Conservation (phyloP, 2,329 filamentous ascomycete species). For the Fusarium sp. region DNA sequence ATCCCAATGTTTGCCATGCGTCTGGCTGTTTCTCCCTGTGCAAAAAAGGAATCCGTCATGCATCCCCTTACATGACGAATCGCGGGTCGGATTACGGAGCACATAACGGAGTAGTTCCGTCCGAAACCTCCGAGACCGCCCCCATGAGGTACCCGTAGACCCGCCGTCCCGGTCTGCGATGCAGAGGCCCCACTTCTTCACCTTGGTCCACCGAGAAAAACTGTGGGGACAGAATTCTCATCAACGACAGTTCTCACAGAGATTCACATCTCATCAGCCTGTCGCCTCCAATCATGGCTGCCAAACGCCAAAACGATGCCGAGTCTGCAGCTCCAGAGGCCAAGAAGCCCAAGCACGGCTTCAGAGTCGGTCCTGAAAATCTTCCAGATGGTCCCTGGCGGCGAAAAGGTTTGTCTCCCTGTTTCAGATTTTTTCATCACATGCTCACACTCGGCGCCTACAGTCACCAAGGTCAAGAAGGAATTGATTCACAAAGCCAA, state of each 20-base stretch:
- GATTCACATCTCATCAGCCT: conserved; percentile 21
- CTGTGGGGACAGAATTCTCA: conserved; percentile 35
- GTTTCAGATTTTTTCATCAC: conserved; percentile 32
- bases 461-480: conserved; percentile 88
- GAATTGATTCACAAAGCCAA: conserved; percentile 91
- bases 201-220: conserved; percentile 22
- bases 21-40: background rate
- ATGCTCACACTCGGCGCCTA: conserved; percentile 28
- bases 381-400: conserved; percentile 88
- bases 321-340: conserved; percentile 47
- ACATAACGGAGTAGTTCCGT: conserved; percentile 12
- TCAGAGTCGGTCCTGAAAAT: conserved; percentile 87
- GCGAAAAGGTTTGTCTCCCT: conserved; percentile 67
- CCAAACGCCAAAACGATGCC: conserved; percentile 46
- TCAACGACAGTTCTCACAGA: conserved; percentile 33
- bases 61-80: conserved; percentile 2
- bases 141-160: background rate
- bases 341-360: conserved; percentile 72
- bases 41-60: background rate
- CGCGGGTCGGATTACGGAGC: conserved; percentile 14
- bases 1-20: background rate
- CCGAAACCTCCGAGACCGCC: conserved; percentile 20
- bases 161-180: conserved; percentile 10
- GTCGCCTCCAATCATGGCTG: conserved; percentile 41
- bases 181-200: conserved; percentile 22